Base-by-base conservation (phyloP, 192 early-diverging fungal species). In the Coemansia pectinata region DNA sequence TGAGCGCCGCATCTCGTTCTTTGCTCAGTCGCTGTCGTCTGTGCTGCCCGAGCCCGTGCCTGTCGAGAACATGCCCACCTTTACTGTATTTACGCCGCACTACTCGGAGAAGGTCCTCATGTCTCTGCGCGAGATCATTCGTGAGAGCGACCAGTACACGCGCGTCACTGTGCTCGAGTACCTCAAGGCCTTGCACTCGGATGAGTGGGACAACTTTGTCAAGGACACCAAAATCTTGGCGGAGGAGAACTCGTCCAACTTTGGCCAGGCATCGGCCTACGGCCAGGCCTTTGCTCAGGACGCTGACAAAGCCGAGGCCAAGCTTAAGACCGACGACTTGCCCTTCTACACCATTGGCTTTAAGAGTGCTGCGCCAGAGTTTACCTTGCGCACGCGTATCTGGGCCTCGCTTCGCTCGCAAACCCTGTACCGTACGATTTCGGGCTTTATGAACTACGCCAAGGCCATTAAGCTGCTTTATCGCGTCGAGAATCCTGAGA, bases 151-250 rank as follows among this genome's bases (percentile, higher is more conserved):
- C 65, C 83, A 90, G 67, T 89, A 90, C 70, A 92, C 91, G 33
- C 87, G 91, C 9, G 87, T 95, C 10, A 95, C 92, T 19, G 72
- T 93, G 45, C 81, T 95, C 21, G 93, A 95, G 79, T 94, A 93
- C 50, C 72, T 92, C 31, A 92, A 94, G 76, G 91, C 91, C 15
- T 78, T 92, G 52, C 90, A 93, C 66, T 78, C 90, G 0, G 85
- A 88, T 23, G 93, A 95, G 72, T 95, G 93, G 93, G 92, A 93
- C 59, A 95, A 95, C 81, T 95, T 94, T 85, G 93, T 93, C 50
- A 88, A 91, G 72, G 93, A 95, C 60, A 92, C 90, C 65, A 93
- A 92, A 84, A 88, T 90, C 15, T 58, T 93, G 72, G 92, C 87
- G 14, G 88, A 91, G 65, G 91, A 93, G 41, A 86, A 81, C 79